phyloP scores from a whole-genome alignment of 1,284 basidiomycete genomes.

The Cryptococcus sp. region DNA sequence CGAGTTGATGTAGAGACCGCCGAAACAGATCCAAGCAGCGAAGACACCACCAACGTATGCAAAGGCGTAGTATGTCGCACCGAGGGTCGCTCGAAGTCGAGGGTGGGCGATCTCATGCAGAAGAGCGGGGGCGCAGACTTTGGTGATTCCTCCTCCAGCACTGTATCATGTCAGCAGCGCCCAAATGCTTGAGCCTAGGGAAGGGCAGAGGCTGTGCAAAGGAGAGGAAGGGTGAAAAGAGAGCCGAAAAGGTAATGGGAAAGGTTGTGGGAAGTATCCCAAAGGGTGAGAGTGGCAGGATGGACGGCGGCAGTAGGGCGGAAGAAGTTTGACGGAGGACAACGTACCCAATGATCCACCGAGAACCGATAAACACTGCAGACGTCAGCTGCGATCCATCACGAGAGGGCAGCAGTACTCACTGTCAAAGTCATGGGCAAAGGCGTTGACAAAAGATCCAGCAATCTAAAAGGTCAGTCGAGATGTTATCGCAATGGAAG shows the following conservation, averaged over 20 bases:
- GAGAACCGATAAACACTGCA: slow-evolving; percentile 15
- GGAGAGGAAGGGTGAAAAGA: too few species aligned
- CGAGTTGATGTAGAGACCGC: slow-evolving; percentile 20
- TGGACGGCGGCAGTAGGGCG: too few species aligned
- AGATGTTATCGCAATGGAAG: not conserved
- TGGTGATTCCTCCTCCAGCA: slow-evolving; percentile 3
- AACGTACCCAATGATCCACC: slow-evolving; percentile 3
- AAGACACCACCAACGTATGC: slow-evolving; percentile 22
- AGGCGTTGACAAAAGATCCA: slow-evolving; percentile 26
- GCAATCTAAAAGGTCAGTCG: slow-evolving; percentile 3
- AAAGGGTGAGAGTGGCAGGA: too few species aligned
- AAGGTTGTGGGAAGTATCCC: too few species aligned
- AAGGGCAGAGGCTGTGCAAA: too few species aligned
- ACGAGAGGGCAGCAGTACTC: not conserved
- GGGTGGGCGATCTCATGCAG: slow-evolving; percentile 17
- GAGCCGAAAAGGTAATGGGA: too few species aligned
- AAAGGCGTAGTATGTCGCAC: slow-evolving; percentile 17
- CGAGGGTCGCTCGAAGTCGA: slow-evolving; percentile 6
- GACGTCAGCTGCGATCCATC: not conserved
- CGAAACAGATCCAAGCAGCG: slow-evolving; percentile 21
- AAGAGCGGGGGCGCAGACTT: slow-evolving; percentile 15
- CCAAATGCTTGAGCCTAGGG: too few species aligned
- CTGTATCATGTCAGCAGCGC: too few species aligned
- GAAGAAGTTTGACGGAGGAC: too few species aligned
- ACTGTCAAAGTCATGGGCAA: slow-evolving; percentile 13